Base-by-base conservation (phyloP, 1,139 yeast species). In the Taphrina pruni region DNA sequence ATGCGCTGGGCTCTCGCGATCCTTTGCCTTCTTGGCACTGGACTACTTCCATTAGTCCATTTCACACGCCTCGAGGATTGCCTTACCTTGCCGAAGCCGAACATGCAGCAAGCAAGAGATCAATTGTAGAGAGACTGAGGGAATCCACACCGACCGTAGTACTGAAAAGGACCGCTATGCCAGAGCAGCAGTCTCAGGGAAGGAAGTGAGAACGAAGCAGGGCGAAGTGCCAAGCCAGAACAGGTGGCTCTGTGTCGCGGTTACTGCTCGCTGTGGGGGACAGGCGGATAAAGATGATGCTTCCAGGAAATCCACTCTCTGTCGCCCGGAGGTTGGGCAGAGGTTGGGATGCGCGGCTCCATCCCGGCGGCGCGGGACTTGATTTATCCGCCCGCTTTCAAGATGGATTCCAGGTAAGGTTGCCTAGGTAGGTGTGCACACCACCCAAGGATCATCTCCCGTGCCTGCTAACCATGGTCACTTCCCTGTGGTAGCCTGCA, bases 61-160 rank as follows among this genome's bases (percentile, higher is more conserved):
- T 26, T 26, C 32, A 26, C 32, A 26, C 32, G 32, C 32, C 32
- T 2, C 32, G 32, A 26, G 32, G 32, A 32, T 21, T 11, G 43
- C 45, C 60, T 14, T 36, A 64, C 67, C 67, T 64, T 64, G 67
- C 67, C 67, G 35, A 64, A 64, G 21, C 67, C 67, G 45, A 64
- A 64, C 67, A 64, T 64, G 21, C 20, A 45, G 17, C 48, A n/a
- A 45, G 48, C 48, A 45, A n/a, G 2, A 45, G 26, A 46, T 21
- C 11, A 11, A 6, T 2, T 26, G 52, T 21, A 5, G 6, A 2
- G 1, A 12, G 52, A 46, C 12, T 46, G 3, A 46, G n/a, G 52
- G 2, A 8, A 46, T 21, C 26, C 8, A n/a, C 55, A 21, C 55
- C 35, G 35, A 4, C 7, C 9, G 36, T 26, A 35, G 8, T 2